Evolutionary conservation across 306 rosid genomes (phyloP), one percentile per base, ranked within the genome.

Genomic region (Corylus americana): DNA sequence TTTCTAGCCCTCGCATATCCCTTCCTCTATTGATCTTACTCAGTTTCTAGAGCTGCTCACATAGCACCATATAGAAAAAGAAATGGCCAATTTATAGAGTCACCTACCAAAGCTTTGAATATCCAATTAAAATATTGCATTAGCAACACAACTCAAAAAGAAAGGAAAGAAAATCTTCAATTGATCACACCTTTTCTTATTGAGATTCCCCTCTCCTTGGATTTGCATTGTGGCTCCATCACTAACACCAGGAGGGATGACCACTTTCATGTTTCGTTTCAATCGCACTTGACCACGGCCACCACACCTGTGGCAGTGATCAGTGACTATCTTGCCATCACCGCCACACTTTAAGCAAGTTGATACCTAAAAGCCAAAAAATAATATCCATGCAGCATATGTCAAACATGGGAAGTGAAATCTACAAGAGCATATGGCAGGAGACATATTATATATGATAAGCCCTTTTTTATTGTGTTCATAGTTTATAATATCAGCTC

Each of bases 281-380:
- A 89, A 86, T 86, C 77, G 87, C 59, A 89, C 79, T 77, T 75
- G 90, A 61, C 98, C 97, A 45, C 83, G 72, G 75, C 98, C 96
- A 67, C 84, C 82, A 82, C 98, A 95, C 61, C 49, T 85, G 80
- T 54, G 91, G 84, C 98, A 95, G 51, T 76, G 63, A 45, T 90
- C 93, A 55, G 92, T 89, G 83, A 93, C 80, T 83, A 83, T 82
- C 83, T 85, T 91, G 71, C 98, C 98, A 74, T 83, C 87, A 70
- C 98, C 98, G 39, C 88, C 84, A 80, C 98, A 95, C 74, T 86
- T 86, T 31, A 93, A 87, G 86, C 98, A 95, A 50, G 96, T 95
- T 67, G 96, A 91, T 39, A 91, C 97, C 98, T 95, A 82, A 86
- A 71, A 39, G 80, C 44, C 67, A 73, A 53, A 50, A 14, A 54